Percentiles rank a stretch among this genome's conserved stretches.
Evolutionary conservation across 1,284 basidiomycete genomes (phyloP).

Genomic region (Sphaerobolus stellatus): DNA sequence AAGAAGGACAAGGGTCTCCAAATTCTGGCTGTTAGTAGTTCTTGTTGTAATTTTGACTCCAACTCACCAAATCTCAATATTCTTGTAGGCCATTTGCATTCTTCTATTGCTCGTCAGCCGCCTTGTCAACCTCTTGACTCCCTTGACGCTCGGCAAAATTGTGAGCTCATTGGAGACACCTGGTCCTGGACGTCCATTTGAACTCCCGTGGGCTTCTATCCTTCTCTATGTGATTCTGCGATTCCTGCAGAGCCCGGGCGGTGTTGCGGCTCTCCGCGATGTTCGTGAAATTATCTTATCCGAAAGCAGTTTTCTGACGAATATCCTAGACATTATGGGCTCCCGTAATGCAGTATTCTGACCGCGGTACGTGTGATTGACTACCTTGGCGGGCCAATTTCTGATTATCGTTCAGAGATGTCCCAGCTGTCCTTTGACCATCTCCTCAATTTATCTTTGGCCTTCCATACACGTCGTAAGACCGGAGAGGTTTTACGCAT

Average conservation of each 20-base stretch:
- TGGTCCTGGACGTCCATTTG: constrained; percentile 6
- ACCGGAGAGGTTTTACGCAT: constrained; percentile 68
- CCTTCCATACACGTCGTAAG: constrained; percentile 78
- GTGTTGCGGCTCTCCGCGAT: constrained; percentile 67
- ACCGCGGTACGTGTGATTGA: constrained; percentile 47
- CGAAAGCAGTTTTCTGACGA: background rate
- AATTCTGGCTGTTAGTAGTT: constrained; percentile 58
- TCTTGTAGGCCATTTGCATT: constrained; percentile 57
- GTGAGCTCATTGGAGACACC: constrained; percentile 55
- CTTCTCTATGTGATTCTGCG: constrained; percentile 61
- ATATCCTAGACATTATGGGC: constrained; percentile 62
- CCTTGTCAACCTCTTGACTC: constrained; percentile 71
- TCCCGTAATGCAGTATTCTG: constrained; percentile 86
- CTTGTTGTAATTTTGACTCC: constrained; percentile 10
- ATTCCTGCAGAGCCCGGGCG: constrained; percentile 69
- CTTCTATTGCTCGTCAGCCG: constrained; percentile 72
- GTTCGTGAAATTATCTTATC: constrained; percentile 37
- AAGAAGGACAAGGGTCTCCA: constrained; percentile 64
- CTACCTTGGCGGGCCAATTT: background rate
- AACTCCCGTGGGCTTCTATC: constrained; percentile 53
- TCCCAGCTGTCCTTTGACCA: constrained; percentile 78
- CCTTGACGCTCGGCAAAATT: constrained; percentile 69
- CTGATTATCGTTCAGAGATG: constrained; percentile 53
- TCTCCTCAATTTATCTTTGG: constrained; percentile 76
- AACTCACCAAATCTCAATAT: constrained; percentile 10